A percentile compares a stretch with the other conserved stretches of the same genome.
Evolutionary conservation across 2,329 filamentous ascomycete genomes (phyloP).

Genomic region (Xylariaceae sp.): DNA sequence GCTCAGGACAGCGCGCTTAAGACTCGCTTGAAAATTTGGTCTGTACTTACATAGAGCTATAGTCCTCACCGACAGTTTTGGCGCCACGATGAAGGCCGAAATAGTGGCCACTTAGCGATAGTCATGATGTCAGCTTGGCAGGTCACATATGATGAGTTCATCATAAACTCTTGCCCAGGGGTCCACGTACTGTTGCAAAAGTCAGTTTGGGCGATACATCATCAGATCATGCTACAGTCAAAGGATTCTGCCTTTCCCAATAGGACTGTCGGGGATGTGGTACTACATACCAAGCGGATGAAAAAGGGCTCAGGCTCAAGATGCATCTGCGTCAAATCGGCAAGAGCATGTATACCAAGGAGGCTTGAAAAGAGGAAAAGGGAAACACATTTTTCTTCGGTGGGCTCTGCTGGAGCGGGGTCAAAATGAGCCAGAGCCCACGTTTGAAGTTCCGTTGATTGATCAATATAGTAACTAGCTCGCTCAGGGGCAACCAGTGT

Average conservation of each 20-base stretch:
- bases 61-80: neutral
- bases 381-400: slow-evolving; percentile 8
- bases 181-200: too few relatives aligned
- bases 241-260: too few relatives aligned
- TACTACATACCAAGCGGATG: slow-evolving; percentile 3
- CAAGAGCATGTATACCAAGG: slow-evolving; percentile 8
- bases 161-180: too few relatives aligned
- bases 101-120: slow-evolving; percentile 1
- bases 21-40: too few relatives aligned
- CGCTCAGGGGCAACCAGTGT: neutral
- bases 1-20: too few relatives aligned
- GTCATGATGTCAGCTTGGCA: too few relatives aligned
- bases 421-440: slow-evolving; percentile 15
- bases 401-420: slow-evolving; percentile 1
- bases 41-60: too few relatives aligned
- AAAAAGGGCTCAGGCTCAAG: slow-evolving; percentile 11
- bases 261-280: too few relatives aligned
- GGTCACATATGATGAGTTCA: too few relatives aligned
- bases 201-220: too few relatives aligned
- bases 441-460: slow-evolving; percentile 13
- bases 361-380: slow-evolving; percentile 13
- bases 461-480: slow-evolving; percentile 7
- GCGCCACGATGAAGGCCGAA: slow-evolving; percentile 13
- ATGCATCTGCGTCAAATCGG: slow-evolving; percentile 1
- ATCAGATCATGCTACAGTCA: too few relatives aligned